A percentile compares a stretch with the other conserved stretches of the same genome.
phyloP scores from a whole-genome alignment of 768 basidiomycete species.

The Podaxis sp. region DNA sequence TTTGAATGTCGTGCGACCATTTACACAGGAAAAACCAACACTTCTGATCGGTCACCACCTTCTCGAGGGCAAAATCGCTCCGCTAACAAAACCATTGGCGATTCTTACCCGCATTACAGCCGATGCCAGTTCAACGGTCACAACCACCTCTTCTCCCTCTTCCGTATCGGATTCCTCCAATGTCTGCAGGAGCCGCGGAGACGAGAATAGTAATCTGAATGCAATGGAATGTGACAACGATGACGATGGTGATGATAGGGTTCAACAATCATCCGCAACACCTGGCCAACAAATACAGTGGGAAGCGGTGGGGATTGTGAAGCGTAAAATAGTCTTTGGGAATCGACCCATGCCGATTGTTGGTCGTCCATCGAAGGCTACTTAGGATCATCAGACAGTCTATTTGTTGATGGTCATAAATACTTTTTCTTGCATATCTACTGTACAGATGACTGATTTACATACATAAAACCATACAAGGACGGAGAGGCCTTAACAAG shows the following conservation, averaged over 20 bases:
- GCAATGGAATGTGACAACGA: slow-evolving; percentile 3
- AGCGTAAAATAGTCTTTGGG: slow-evolving; percentile 79
- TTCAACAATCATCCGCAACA: neutral
- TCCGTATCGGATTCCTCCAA: neutral
- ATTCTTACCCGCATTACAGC: slow-evolving; percentile 53
- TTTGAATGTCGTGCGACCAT: neutral
- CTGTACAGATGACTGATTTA: slow-evolving; percentile 14
- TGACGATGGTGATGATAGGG: slow-evolving; percentile 8
- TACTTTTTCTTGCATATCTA: slow-evolving; percentile 12
- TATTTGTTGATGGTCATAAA: neutral
- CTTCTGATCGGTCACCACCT: slow-evolving; percentile 86
- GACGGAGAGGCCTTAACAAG: neutral
- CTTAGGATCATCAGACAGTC: neutral
- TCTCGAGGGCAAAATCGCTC: slow-evolving; percentile 82
- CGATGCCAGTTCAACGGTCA: slow-evolving; percentile 15
- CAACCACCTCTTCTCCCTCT: neutral
- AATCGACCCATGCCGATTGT: slow-evolving; percentile 75
- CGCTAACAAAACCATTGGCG: slow-evolving; percentile 78
- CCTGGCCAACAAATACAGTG: slow-evolving; percentile 37
- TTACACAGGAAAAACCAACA: slow-evolving; percentile 67
- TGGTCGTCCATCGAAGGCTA: slow-evolving; percentile 29
- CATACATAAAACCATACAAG: slow-evolving; percentile 2
- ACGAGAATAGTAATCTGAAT: neutral
- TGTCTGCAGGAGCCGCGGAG: slow-evolving; percentile 1
- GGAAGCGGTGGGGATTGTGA: slow-evolving; percentile 70